Evolutionary conservation across 768 basidiomycete genomes (phyloP), one percentile per base, ranked within the genome.

Genomic region (Hericium rajendrae): DNA sequence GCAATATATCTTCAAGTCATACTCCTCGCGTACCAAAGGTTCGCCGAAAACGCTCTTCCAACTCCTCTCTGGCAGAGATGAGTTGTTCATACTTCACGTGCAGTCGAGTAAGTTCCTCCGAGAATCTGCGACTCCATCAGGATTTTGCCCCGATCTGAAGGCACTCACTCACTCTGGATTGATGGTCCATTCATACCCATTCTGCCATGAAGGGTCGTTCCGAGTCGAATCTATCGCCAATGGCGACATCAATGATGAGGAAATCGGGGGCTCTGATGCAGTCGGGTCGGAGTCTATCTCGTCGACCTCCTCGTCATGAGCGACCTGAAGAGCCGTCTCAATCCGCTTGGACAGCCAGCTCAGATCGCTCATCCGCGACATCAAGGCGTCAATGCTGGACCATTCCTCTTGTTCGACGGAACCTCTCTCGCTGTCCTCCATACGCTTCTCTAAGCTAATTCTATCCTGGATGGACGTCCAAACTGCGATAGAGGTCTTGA

Each of bases 401-500:
- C 90, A 86, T 38, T 82, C 79, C n/a, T 66, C 61, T 15, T 52
- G 61, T 13, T 55, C 54, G 38, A 65, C 40, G 11, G 18, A 16
- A 38, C 62, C 63, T 12, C 51, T 62, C 52, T 74, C 71, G 50
- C 61, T 65, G 5, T 10, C 55, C 63, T 86, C 84, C 71, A 83
- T 73, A 18, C 66, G 56, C 57, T 76, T 80, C 70, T 92, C 90
- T 38, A 81, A 70, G 49, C 72, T 66, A 24, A 88, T 71, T 39
- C 79, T 75, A 38, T 69, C 66, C 61, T 72, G 71, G 54, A 92
- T 78, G 16, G 66, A 65, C 9, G 71, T 60, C 86, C 90, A 91
- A 15, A 74, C 69, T 4, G 71, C 71, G 56, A 91, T 82, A 4
- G 87, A 84, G 20, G 74, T 72, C 59, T 79, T 79, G 41, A 94